phyloP scores from a whole-genome alignment of 2,329 filamentous ascomycete genomes.

The Microcera coccophila region DNA sequence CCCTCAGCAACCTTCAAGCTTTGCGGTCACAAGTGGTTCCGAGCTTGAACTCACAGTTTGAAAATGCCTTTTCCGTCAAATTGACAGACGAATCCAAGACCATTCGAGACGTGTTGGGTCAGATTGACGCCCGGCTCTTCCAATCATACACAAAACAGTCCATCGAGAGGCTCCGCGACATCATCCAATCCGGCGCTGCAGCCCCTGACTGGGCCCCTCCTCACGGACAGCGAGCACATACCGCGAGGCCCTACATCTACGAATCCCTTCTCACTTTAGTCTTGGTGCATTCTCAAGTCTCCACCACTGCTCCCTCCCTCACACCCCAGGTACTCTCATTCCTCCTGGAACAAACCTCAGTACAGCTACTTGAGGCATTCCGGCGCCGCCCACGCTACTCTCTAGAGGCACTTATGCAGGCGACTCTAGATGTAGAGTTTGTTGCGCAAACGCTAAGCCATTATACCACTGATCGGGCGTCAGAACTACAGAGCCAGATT shows the following conservation, averaged over 20 bases:
- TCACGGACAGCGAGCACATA: slow-evolving; percentile 55
- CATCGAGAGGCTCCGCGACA: slow-evolving; percentile 62
- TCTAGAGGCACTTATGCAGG: slow-evolving; percentile 86
- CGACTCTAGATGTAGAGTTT: slow-evolving; percentile 95
- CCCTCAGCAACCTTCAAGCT: slow-evolving; percentile 83
- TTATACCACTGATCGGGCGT: slow-evolving; percentile 80
- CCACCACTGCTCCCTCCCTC: slow-evolving; percentile 71
- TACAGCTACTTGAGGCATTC: slow-evolving; percentile 80
- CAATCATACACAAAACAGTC: slow-evolving; percentile 83
- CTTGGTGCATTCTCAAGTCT: slow-evolving; percentile 85
- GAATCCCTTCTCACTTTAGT: slow-evolving; percentile 80
- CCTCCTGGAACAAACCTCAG: slow-evolving; percentile 76
- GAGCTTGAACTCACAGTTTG: slow-evolving; percentile 85
- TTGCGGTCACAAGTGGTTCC: slow-evolving; percentile 80
- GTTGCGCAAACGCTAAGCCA: slow-evolving; percentile 87
- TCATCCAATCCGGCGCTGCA: slow-evolving; percentile 69
- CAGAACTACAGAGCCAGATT: slow-evolving; percentile 79
- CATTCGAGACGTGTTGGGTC: slow-evolving; percentile 81
- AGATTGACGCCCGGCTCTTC: slow-evolving; percentile 90
- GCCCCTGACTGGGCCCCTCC: slow-evolving; percentile 67
- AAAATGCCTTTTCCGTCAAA: slow-evolving; percentile 89
- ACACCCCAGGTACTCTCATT: slow-evolving; percentile 80
- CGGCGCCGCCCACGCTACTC: slow-evolving; percentile 63
- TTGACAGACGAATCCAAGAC: slow-evolving; percentile 90
- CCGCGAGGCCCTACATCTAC: slow-evolving; percentile 87